Evolutionary conservation across 2,329 filamentous ascomycete genomes (phyloP), one percentile per base, ranked within the genome.

Genomic region (Arachnomyces sp.): DNA sequence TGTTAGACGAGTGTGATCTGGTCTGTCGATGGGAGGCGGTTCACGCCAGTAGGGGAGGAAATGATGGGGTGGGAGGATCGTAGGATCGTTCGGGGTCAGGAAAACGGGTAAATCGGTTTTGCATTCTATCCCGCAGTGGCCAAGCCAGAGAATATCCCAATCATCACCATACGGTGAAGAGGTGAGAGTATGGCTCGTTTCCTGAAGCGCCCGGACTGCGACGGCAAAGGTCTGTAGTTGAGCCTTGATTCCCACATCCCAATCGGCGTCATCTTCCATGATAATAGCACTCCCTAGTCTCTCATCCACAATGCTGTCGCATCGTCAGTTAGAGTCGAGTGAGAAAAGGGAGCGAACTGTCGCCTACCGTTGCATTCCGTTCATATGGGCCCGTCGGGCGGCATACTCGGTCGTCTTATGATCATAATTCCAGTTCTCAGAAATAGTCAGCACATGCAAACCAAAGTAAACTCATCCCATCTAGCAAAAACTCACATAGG

Each of bases 251-350:
- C 64, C 59, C 9, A 77, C 54, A 41, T 78, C 75, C 75, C 75
- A 78, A 55, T 78, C 74, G 14, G 68, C 64, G 41, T 78, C 74
- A 48, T 78, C 74, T 49, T 78, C 75, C 17, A 78, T 52, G 18
- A 78, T 71, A 2, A 78, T 55, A 0, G 71, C 73, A 1, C 68
- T 71, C 1, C 61, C 56, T 2, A 74, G 47, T 31, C 67, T 65
- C 8, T 66, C 54, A n/a, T 66, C 57, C 9, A 76, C 61, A 9
- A 77, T 57, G 15, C n/a, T n/a, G n/a, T n/a, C n/a, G n/a, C n/a
- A n/a, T n/a, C n/a, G n/a, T n/a, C n/a, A n/a, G n/a, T n/a, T n/a
- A n/a, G n/a, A n/a, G n/a, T n/a, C n/a, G n/a, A n/a, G n/a, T n/a
- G n/a, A n/a, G n/a, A n/a, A n/a, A n/a, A n/a, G n/a, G n/a, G n/a